A percentile compares a stretch with the other conserved stretches of the same genome.
These are phyloP conservation scores for Petrea volubilis DNA, from an alignment of 257 asterid species.

Conservation along the genomic window DNA sequence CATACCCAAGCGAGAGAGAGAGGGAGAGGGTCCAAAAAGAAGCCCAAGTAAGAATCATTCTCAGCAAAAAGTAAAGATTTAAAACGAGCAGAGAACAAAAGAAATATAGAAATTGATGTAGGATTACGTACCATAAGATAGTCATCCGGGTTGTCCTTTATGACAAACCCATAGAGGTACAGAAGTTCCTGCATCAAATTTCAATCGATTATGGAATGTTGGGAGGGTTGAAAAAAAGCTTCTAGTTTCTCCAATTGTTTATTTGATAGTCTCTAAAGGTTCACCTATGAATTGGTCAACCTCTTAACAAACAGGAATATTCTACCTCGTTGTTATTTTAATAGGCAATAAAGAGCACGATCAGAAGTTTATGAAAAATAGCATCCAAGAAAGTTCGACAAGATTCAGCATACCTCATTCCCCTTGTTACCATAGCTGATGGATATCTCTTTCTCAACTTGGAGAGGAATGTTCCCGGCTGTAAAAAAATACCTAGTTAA, in stretches of 20 bases:
- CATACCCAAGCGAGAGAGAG: neutral
- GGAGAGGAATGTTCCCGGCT: constrained; percentile 53
- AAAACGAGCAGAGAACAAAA: neutral
- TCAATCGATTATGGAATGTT: constrained; percentile 2
- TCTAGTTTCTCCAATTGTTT: neutral
- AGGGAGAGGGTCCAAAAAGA: neutral
- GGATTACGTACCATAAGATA: constrained; percentile 74
- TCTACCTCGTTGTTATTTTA: neutral
- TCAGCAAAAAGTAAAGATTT: neutral
- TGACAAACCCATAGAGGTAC: constrained; percentile 87
- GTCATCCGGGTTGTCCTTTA: constrained; percentile 83
- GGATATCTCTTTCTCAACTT: constrained; percentile 69
- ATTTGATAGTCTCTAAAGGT: neutral
- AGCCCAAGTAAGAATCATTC: constrained; percentile 2
- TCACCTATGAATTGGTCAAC: neutral
- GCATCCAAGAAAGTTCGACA: constrained; percentile 2
- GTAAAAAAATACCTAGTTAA: constrained; percentile 29
- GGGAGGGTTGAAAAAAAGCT: neutral
- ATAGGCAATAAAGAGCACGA: neutral
- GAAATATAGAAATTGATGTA: neutral
- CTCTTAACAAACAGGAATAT: neutral
- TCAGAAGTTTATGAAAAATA: neutral
- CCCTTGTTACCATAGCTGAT: constrained; percentile 97
- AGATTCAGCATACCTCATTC: constrained; percentile 68
- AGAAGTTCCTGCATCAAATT: constrained; percentile 79